phyloP scores from a whole-genome alignment of 331 rosid species.

The Quercus lobata region DNA sequence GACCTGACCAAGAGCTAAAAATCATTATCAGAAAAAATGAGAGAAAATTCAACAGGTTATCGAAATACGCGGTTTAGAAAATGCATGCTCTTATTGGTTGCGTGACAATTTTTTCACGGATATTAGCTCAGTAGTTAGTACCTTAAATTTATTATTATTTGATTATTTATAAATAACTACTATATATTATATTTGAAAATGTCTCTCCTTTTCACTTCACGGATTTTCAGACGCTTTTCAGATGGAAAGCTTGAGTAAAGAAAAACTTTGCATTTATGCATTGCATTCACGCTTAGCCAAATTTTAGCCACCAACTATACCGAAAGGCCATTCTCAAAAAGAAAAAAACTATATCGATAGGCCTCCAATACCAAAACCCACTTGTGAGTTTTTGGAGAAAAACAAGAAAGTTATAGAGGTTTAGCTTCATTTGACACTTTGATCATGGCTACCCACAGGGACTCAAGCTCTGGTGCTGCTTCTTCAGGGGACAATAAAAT shows the following conservation, averaged over 20 bases:
- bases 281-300: constrained; percentile 15
- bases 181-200: background rate
- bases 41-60: too few relatives aligned
- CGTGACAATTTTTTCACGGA: too few relatives aligned
- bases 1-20: too few relatives aligned
- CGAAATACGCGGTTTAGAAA: too few relatives aligned
- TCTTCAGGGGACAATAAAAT: constrained; percentile 49
- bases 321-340: background rate
- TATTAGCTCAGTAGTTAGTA: too few relatives aligned
- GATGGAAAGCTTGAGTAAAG: constrained; percentile 18
- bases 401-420: background rate
- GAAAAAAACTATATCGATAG: background rate
- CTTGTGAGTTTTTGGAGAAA: constrained; percentile 12
- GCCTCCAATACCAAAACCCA: background rate
- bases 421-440: constrained; percentile 2
- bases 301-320: constrained; percentile 2
- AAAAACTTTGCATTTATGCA: constrained; percentile 13
- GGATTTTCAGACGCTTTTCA: constrained; percentile 28
- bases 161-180: too few relatives aligned
- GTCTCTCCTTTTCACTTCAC: constrained; percentile 44
- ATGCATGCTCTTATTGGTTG: too few relatives aligned
- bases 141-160: too few relatives aligned
- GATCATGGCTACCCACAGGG: constrained; percentile 57
- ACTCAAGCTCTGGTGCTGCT: constrained; percentile 64
- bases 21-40: too few relatives aligned